phyloP scores from a whole-genome alignment of 495 filamentous ascomycete genomes.

The Antarctomyces pellizariae region DNA sequence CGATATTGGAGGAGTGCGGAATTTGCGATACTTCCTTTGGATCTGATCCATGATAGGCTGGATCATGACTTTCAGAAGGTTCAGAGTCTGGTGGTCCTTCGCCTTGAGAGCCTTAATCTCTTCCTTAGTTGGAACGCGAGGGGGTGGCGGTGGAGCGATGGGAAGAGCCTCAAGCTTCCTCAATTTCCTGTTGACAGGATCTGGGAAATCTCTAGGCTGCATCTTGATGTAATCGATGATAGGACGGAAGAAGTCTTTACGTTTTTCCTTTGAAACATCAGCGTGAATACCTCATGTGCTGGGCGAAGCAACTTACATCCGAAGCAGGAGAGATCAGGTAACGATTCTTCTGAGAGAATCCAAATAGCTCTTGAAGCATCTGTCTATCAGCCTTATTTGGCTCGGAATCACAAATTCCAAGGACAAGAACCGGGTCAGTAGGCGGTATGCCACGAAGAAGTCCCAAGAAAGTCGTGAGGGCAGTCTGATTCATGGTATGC shows the following conservation, averaged over 20 bases:
- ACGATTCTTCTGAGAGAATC: slow-evolving; percentile 56
- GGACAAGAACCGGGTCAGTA: slow-evolving; percentile 66
- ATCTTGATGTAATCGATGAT: slow-evolving; percentile 53
- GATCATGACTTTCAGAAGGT: slow-evolving; percentile 64
- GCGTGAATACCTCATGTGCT: slow-evolving; percentile 2
- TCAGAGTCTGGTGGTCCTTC: slow-evolving; percentile 55
- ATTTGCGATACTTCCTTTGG: slow-evolving; percentile 60
- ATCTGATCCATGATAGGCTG: slow-evolving; percentile 93
- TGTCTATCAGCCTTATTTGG: slow-evolving; percentile 24
- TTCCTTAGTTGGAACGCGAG: slow-evolving; percentile 40
- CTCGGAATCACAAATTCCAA: slow-evolving; percentile 53
- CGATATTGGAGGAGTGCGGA: slow-evolving; percentile 57
- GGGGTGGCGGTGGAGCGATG: slow-evolving; percentile 44
- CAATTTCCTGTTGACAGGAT: slow-evolving; percentile 64
- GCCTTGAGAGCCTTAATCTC: slow-evolving; percentile 61
- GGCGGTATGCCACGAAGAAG: slow-evolving; percentile 58
- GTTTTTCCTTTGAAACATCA: slow-evolving; percentile 26
- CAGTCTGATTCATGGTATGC: slow-evolving; percentile 34
- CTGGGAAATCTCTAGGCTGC: slow-evolving; percentile 63
- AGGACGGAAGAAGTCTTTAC: slow-evolving; percentile 51
- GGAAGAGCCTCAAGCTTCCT: slow-evolving; percentile 54
- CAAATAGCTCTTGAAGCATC: slow-evolving; percentile 63
- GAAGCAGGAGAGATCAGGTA: slow-evolving; percentile 41
- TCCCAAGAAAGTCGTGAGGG: slow-evolving; percentile 55
- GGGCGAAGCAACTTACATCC: slow-evolving; percentile 19